These are phyloP conservation scores for Hirschfeldia incana DNA, from an alignment of 345 rosid genomes.

Conservation along the genomic window DNA sequence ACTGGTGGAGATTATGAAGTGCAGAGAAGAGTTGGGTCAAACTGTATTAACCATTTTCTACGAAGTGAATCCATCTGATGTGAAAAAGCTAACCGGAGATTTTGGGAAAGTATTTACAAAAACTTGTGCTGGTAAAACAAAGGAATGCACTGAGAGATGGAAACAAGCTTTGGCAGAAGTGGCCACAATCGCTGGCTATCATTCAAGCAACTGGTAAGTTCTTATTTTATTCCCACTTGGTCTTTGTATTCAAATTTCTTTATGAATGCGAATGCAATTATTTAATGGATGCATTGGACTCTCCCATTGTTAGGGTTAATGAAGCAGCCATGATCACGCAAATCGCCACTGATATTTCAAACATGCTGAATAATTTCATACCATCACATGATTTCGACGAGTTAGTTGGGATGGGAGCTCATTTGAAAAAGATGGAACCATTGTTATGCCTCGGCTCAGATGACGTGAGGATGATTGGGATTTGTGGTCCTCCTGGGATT, in stretches of 20 bases:
- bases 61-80: constrained; percentile 11
- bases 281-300: no score
- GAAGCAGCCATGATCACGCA: background rate
- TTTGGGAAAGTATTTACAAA: constrained; percentile 1
- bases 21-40: constrained; percentile 14
- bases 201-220: background rate
- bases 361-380: background rate
- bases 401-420: background rate
- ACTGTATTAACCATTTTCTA: constrained; percentile 1
- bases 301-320: background rate
- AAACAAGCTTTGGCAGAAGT: background rate
- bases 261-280: no score
- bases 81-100: background rate
- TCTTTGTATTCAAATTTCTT: background rate
- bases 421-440: background rate
- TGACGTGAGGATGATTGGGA: background rate
- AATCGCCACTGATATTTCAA: background rate
- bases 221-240: background rate
- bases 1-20: constrained; percentile 11
- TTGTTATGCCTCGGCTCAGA: background rate
- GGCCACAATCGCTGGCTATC: background rate
- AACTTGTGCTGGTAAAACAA: background rate
- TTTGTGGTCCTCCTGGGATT: background rate
- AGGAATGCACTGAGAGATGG: background rate
- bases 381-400: background rate